Evolutionary conservation across 768 basidiomycete genomes (phyloP).

Genomic region (Hydnomerulius pinastri): DNA sequence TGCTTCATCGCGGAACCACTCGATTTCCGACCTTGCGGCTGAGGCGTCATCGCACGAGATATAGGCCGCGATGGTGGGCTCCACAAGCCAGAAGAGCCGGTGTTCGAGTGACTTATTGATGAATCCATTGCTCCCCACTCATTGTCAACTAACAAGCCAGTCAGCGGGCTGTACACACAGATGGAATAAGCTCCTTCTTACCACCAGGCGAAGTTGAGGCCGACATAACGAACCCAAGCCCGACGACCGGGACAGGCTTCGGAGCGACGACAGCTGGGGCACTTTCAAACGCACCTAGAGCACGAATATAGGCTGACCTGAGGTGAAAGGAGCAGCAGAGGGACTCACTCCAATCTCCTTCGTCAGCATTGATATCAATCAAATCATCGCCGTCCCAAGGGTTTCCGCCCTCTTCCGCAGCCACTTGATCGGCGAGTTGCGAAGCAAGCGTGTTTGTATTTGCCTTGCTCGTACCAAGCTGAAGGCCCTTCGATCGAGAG

Average conservation of each 20-base stretch:
- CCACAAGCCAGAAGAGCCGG: constrained; percentile 12
- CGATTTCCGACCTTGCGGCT: constrained; percentile 12
- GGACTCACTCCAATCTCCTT: constrained; percentile 89
- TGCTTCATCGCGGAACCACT: constrained; percentile 2
- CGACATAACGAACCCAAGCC: constrained; percentile 28
- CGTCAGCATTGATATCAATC: constrained; percentile 92
- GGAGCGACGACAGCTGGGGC: constrained; percentile 35
- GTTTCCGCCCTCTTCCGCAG: constrained; percentile 36
- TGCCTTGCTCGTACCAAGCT: constrained; percentile 62
- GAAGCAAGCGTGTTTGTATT: constrained; percentile 47
- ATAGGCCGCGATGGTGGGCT: constrained; percentile 15
- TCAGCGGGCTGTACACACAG: not conserved
- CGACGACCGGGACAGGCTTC: constrained; percentile 22
- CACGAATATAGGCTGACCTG: not conserved
- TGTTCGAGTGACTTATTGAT: constrained; percentile 2
- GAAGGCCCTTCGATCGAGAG: constrained; percentile 60
- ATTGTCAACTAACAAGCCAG: constrained; percentile 6
- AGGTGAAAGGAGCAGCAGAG: not conserved
- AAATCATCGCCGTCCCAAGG: constrained; percentile 80
- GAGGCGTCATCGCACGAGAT: constrained; percentile 23
- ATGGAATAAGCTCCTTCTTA: constrained; percentile 5
- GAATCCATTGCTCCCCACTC: constrained; percentile 26
- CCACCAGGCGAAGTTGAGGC: constrained; percentile 12
- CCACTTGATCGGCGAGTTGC: constrained; percentile 59
- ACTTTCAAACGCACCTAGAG: constrained; percentile 74